These are phyloP conservation scores for Plasmodium cynomolgi DNA, from an alignment of 169 alveolate genomes.

Conservation along the genomic window DNA sequence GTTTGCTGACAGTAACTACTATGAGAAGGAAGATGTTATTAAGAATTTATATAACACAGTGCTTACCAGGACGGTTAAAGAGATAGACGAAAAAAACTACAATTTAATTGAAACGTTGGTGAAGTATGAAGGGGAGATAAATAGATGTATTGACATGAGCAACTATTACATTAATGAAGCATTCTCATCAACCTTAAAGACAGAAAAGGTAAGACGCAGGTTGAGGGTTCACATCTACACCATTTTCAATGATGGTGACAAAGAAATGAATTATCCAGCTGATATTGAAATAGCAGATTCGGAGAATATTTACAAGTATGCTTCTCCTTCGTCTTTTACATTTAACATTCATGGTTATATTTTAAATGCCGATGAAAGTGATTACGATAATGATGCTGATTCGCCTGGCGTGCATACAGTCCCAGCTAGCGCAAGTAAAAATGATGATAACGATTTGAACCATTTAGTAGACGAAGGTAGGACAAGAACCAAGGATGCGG, in stretches of 20 bases:
- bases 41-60: slow-evolving; percentile 33
- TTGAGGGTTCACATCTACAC: slow-evolving; percentile 61
- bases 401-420: slow-evolving; percentile 3
- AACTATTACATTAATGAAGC: slow-evolving; percentile 71
- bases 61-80: slow-evolving; percentile 49
- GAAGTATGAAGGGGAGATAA: slow-evolving; percentile 65
- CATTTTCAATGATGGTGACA: slow-evolving; percentile 64
- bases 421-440: background rate
- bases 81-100: slow-evolving; percentile 57
- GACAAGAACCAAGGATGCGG: slow-evolving; percentile 7
- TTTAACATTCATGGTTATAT: slow-evolving; percentile 74
- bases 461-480: slow-evolving; percentile 3
- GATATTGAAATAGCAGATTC: slow-evolving; percentile 53
- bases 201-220: slow-evolving; percentile 59
- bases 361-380: slow-evolving; percentile 63
- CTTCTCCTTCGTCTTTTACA: slow-evolving; percentile 61
- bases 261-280: slow-evolving; percentile 57
- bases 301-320: slow-evolving; percentile 26
- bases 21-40: slow-evolving; percentile 55
- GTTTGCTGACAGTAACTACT: slow-evolving; percentile 20
- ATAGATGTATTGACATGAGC: slow-evolving; percentile 64
- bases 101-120: slow-evolving; percentile 49
- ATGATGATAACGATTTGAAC: background rate
- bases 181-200: slow-evolving; percentile 47
- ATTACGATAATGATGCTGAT: slow-evolving; percentile 42